Evolutionary conservation across 345 rosid genomes (phyloP).

Genomic region (Lepidium africanum): DNA sequence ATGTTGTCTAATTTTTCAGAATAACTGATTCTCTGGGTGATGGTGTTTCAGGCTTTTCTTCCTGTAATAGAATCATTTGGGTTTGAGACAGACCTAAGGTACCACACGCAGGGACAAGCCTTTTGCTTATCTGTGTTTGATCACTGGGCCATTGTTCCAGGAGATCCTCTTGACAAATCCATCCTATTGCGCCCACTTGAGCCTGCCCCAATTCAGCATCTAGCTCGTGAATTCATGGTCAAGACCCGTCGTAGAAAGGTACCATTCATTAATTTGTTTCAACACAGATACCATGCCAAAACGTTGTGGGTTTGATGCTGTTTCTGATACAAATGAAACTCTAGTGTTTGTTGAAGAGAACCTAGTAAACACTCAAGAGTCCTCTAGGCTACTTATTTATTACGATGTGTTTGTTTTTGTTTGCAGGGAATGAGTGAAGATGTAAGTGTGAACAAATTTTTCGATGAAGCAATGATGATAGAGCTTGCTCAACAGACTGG

Average conservation of each 20-base stretch:
- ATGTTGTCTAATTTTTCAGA: not conserved
- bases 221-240: conserved; percentile 60
- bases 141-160: conserved; percentile 92
- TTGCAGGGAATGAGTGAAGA: conserved; percentile 90
- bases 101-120: conserved; percentile 92
- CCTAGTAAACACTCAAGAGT: too few relatives aligned
- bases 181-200: conserved; percentile 80
- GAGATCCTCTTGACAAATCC: conserved; percentile 93
- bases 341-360: not conserved
- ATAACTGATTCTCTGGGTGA: not conserved
- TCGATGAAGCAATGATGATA: conserved; percentile 80
- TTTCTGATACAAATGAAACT: not conserved
- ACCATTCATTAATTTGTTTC: not conserved
- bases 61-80: conserved; percentile 91
- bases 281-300: not conserved
- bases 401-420: not conserved
- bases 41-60: conserved; percentile 59
- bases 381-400: too few relatives aligned
- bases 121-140: conserved; percentile 72
- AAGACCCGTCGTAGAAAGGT: conserved; percentile 78
- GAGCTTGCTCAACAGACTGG: conserved; percentile 85
- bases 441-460: conserved; percentile 83
- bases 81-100: conserved; percentile 84
- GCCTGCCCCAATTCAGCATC: conserved; percentile 86
- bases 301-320: not conserved